phyloP scores from a whole-genome alignment of 768 basidiomycete species.

The Asterophora parasitica region DNA sequence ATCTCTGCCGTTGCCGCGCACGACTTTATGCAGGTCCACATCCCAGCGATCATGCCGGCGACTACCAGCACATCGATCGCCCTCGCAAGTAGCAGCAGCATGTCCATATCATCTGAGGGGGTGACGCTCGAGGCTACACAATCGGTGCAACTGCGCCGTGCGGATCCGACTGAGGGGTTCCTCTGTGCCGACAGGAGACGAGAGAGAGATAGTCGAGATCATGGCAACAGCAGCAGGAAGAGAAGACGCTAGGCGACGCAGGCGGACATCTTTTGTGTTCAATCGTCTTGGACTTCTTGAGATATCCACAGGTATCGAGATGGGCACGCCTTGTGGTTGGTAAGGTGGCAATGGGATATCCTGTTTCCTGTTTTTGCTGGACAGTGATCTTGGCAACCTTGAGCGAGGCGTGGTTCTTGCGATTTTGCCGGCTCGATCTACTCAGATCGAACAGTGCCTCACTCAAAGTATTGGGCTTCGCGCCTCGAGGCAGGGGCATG shows the following conservation, averaged over 20 bases:
- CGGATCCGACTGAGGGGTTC: constrained; percentile 23
- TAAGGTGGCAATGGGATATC: background rate
- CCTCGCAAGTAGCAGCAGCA: background rate
- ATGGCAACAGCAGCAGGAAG: constrained; percentile 19
- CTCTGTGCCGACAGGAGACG: constrained; percentile 8
- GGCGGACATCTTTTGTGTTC: background rate
- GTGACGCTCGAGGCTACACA: background rate
- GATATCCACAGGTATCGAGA: background rate
- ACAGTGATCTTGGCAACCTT: constrained; percentile 1
- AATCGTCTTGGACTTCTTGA: background rate
- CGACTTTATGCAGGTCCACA: constrained; percentile 48
- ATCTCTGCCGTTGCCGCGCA: constrained; percentile 47
- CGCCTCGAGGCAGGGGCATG: too few species aligned
- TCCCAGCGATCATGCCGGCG: constrained; percentile 23
- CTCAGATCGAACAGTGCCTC: background rate
- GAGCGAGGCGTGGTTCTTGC: too few species aligned
- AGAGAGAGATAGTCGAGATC: constrained; percentile 2
- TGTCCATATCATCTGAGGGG: constrained; percentile 1
- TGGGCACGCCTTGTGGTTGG: too few species aligned
- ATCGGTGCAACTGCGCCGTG: constrained; percentile 12
- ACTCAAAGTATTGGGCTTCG: background rate
- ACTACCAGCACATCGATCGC: background rate
- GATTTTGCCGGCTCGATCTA: background rate
- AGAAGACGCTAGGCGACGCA: constrained; percentile 16
- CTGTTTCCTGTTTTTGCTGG: background rate